These are phyloP conservation scores for Pyrus hybrid DNA, from an alignment of 331 rosid species.

Conservation along the genomic window DNA sequence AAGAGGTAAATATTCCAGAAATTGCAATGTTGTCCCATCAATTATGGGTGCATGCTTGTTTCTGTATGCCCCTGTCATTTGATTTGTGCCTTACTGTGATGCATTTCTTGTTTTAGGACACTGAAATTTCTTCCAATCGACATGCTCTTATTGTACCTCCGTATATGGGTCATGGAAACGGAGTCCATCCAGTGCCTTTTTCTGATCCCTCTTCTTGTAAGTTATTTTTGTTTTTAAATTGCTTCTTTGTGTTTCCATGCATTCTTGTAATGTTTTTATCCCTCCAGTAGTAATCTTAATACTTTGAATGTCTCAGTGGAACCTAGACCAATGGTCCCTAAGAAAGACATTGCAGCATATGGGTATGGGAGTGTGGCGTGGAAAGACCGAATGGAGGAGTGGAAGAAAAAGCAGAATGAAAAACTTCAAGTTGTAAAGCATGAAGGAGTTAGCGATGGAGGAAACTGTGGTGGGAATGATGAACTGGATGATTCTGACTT, in stretches of 20 bases:
- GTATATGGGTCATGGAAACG: constrained; percentile 49
- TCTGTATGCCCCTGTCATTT: background rate
- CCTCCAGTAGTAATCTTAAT: constrained; percentile 3
- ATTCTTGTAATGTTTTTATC: background rate
- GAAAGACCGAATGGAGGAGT: constrained; percentile 96
- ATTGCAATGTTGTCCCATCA: too few species aligned
- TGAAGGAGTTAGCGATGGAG: constrained; percentile 49
- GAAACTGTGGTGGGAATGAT: constrained; percentile 50
- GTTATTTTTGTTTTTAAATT: constrained; percentile 11
- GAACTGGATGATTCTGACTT: constrained; percentile 69
- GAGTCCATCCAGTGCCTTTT: constrained; percentile 67
- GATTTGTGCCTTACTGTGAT: background rate
- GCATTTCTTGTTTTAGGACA: constrained; percentile 33
- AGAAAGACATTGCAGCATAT: constrained; percentile 89
- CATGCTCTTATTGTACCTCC: constrained; percentile 91
- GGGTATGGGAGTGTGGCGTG: constrained; percentile 98
- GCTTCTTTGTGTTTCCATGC: background rate
- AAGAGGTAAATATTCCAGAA: constrained; percentile 54
- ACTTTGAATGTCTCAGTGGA: constrained; percentile 43
- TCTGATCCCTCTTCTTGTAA: constrained; percentile 66
- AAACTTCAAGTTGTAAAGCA: constrained; percentile 93
- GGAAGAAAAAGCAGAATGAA: constrained; percentile 85
- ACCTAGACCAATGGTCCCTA: constrained; percentile 92
- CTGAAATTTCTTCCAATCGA: constrained; percentile 66
- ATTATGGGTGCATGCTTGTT: background rate